phyloP scores from a whole-genome alignment of 2,329 filamentous ascomycete species.

The Cercospora sesami region DNA sequence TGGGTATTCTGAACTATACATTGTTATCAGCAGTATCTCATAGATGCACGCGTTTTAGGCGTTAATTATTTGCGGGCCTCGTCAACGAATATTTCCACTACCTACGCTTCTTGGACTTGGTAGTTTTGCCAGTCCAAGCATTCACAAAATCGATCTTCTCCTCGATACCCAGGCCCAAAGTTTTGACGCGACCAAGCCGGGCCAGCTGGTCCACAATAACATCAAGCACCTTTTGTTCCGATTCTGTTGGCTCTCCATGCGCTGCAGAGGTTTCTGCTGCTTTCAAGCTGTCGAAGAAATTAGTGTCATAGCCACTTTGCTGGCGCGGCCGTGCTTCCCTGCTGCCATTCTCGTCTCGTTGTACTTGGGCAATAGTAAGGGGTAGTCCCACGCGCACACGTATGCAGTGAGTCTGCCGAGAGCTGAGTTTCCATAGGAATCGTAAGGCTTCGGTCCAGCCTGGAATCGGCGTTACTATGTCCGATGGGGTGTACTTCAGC shows the following conservation, averaged over 20 bases:
- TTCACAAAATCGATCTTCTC: conserved; percentile 83
- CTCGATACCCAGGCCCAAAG: conserved; percentile 77
- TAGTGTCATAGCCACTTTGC: conserved; percentile 45
- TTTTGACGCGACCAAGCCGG: conserved; percentile 81
- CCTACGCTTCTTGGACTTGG: conserved; percentile 19
- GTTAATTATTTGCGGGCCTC: neutral
- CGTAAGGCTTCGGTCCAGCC: conserved; percentile 59
- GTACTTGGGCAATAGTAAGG: conserved; percentile 48
- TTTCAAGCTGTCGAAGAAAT: conserved; percentile 48
- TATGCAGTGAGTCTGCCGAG: conserved; percentile 82
- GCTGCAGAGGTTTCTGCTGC: conserved; percentile 32
- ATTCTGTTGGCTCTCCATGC: conserved; percentile 39
- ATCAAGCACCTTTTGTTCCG: conserved; percentile 73
- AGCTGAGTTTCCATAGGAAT: conserved; percentile 85
- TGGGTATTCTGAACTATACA: conserved; percentile 11
- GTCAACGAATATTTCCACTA: neutral
- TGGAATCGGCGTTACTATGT: conserved; percentile 88
- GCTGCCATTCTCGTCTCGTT: conserved; percentile 31
- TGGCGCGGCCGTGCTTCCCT: conserved; percentile 23
- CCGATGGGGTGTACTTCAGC: conserved; percentile 81
- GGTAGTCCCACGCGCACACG: conserved; percentile 84
- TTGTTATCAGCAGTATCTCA: conserved; percentile 1
- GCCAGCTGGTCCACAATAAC: conserved; percentile 81
- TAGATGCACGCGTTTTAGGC: neutral
- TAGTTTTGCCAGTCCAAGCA: conserved; percentile 54